Evolutionary conservation across 2,329 filamentous ascomycete genomes (phyloP).

Genomic region (Fusarium sublunatum): DNA sequence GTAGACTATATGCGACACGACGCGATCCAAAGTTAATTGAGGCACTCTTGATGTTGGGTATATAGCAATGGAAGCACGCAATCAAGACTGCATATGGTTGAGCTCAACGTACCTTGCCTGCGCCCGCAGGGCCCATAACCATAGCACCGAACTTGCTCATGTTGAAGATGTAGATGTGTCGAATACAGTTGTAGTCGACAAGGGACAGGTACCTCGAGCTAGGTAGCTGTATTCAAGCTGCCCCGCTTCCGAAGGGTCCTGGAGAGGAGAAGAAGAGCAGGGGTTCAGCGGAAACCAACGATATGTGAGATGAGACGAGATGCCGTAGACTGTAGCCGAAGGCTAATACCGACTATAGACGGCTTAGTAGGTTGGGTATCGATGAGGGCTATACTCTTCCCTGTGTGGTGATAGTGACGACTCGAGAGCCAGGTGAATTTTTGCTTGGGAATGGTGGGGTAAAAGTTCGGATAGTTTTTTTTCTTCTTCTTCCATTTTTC

Average conservation of each 20-base stretch:
- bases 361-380: slow-evolving; percentile 11
- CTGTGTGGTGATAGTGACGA: slow-evolving; percentile 26
- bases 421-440: slow-evolving; percentile 23
- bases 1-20: slow-evolving; percentile 71
- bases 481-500: slow-evolving; percentile 11
- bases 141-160: slow-evolving; percentile 97
- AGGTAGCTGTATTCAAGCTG: slow-evolving; percentile 29
- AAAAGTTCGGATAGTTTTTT: slow-evolving; percentile 28
- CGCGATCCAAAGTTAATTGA: slow-evolving; percentile 22
- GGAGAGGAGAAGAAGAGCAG: neutral
- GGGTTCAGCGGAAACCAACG: slow-evolving; percentile 1
- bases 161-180: slow-evolving; percentile 41
- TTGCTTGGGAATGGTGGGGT: slow-evolving; percentile 38
- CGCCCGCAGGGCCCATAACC: slow-evolving; percentile 95
- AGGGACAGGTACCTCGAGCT: slow-evolving; percentile 20
- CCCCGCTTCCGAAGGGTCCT: slow-evolving; percentile 25
- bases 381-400: slow-evolving; percentile 12
- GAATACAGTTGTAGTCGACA: slow-evolving; percentile 24
- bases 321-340: slow-evolving; percentile 5
- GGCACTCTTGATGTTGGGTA: slow-evolving; percentile 14
- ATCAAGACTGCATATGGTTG: slow-evolving; percentile 28
- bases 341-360: neutral
- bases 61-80: slow-evolving; percentile 32
- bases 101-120: slow-evolving; percentile 77
- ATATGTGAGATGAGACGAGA: neutral